Percentiles rank a stretch among this genome's conserved stretches.
phyloP scores from a whole-genome alignment of 208 protist genomes.

The Wallacemonas rigidus region DNA sequence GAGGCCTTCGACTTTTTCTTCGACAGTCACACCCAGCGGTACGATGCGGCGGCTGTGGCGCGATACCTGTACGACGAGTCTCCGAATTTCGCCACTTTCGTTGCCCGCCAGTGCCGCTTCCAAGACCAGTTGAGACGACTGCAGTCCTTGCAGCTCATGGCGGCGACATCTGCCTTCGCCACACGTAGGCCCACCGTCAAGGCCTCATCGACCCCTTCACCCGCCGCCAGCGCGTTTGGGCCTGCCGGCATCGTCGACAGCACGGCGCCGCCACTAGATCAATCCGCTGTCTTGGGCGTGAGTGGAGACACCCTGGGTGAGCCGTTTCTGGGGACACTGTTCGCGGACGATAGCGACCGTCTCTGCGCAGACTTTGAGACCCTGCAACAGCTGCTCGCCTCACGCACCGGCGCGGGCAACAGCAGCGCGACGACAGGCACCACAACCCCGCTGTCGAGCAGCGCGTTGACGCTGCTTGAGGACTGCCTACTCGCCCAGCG shows the following conservation, averaged over 20 bases:
- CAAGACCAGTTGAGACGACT: conserved; percentile 18
- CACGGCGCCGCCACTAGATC: no score
- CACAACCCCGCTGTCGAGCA: background rate
- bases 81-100: conserved; percentile 9
- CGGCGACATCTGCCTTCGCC: conserved; percentile 7
- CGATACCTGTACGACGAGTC: conserved; percentile 27
- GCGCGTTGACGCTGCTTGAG: conserved; percentile 23
- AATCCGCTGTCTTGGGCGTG: no score
- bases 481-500: conserved; percentile 16
- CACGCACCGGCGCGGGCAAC: background rate
- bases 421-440: background rate
- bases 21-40: background rate
- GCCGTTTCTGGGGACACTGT: conserved; percentile 1
- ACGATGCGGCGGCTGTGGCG: conserved; percentile 5
- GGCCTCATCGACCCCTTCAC: background rate
- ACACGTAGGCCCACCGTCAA: conserved; percentile 9
- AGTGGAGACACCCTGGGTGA: background rate
- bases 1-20: background rate
- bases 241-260: background rate
- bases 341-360: conserved; percentile 18
- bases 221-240: background rate
- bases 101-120: conserved; percentile 18
- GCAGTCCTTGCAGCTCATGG: background rate
- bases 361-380: conserved; percentile 19
- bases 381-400: conserved; percentile 17